These are phyloP conservation scores for Phytophthora vignae DNA, from an alignment of 352 stramenopile species.

Conservation along the genomic window DNA sequence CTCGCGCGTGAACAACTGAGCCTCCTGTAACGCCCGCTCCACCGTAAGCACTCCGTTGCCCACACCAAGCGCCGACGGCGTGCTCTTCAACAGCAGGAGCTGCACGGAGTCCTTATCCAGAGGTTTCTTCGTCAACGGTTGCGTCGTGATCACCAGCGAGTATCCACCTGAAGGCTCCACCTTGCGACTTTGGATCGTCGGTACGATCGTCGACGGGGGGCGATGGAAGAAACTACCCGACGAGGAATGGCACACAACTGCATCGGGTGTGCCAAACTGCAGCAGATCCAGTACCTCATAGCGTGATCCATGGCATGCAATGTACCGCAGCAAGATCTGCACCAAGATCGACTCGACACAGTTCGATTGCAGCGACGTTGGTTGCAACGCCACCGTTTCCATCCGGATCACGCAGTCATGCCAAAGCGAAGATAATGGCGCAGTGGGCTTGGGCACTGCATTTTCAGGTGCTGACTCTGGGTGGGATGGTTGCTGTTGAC, in stretches of 20 bases:
- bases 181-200: slow-evolving; percentile 32
- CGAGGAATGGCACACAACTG: slow-evolving; percentile 79
- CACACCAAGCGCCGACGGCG: slow-evolving; percentile 44
- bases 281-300: slow-evolving; percentile 88
- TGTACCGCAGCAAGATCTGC: slow-evolving; percentile 85
- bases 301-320: slow-evolving; percentile 81
- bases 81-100: slow-evolving; percentile 71
- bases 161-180: slow-evolving; percentile 53
- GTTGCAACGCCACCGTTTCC: slow-evolving; percentile 60
- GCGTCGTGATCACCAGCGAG: slow-evolving; percentile 82
- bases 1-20: slow-evolving; percentile 80
- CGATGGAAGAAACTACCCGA: slow-evolving; percentile 86
- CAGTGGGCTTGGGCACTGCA: slow-evolving; percentile 16
- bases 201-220: slow-evolving; percentile 34
- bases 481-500: slow-evolving; percentile 18
- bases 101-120: slow-evolving; percentile 74
- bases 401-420: slow-evolving; percentile 62
- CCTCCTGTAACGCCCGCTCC: slow-evolving; percentile 77
- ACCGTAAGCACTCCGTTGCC: slow-evolving; percentile 61
- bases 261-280: slow-evolving; percentile 86
- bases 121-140: slow-evolving; percentile 59
- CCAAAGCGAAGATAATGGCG: slow-evolving; percentile 31
- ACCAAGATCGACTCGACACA: slow-evolving; percentile 75
- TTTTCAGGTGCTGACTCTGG: neutral
- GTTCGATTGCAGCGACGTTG: slow-evolving; percentile 72